Evolutionary conservation across 495 filamentous ascomycete genomes (phyloP).

Genomic region (Endocarpon pusillum): DNA sequence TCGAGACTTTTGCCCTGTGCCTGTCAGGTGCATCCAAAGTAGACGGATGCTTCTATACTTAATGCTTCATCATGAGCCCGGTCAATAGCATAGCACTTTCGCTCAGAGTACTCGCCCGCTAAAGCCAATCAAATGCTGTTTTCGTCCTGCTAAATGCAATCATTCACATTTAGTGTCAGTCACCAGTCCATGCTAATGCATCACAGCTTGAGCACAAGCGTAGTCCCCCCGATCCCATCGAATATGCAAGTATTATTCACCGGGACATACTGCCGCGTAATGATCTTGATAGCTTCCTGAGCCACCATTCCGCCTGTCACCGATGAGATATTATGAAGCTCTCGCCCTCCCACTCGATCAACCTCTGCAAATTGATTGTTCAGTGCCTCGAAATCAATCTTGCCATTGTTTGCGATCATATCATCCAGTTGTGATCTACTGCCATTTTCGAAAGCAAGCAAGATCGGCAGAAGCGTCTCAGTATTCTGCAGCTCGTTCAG

Average conservation of each 20-base stretch:
- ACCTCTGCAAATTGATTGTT: conserved; percentile 35
- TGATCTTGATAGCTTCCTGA: conserved; percentile 89
- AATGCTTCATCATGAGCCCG: no score
- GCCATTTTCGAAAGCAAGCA: conserved; percentile 46
- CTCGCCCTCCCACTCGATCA: conserved; percentile 60
- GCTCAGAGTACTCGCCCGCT: no score
- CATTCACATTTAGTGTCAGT: no score
- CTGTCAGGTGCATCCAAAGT: no score
- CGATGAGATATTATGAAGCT: conserved; percentile 89
- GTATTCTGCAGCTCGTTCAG: conserved; percentile 17
- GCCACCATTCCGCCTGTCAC: conserved; percentile 82
- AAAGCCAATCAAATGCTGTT: no score
- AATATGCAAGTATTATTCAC: conserved; percentile 88
- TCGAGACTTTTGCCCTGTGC: no score
- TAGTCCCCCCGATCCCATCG: conserved; percentile 68
- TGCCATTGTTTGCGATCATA: conserved; percentile 19
- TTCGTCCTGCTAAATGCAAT: no score
- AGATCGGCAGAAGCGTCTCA: conserved; percentile 57
- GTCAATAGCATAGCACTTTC: no score
- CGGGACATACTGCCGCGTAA: conserved; percentile 92
- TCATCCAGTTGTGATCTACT: conserved; percentile 22
- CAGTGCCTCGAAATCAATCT: conserved; percentile 31
- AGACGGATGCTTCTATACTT: no score
- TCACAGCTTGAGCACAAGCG: no score
- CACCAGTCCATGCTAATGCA: no score